Conservation (phyloP, 2,329 filamentous ascomycete species). For the Claviceps citrina region DNA sequence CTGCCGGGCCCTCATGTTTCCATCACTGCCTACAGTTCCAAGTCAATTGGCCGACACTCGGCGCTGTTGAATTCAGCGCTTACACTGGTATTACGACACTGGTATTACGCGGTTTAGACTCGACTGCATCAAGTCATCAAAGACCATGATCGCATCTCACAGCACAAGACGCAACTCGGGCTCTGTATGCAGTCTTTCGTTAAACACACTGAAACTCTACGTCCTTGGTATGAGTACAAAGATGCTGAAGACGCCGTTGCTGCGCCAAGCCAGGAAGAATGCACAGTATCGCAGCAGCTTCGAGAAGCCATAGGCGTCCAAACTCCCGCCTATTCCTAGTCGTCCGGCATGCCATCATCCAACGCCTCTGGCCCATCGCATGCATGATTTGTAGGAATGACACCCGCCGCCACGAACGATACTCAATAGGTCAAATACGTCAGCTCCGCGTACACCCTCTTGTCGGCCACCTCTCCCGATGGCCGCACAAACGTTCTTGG, state of each 20-base stretch:
- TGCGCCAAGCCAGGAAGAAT: slow-evolving; percentile 48
- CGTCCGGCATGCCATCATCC: too few species aligned
- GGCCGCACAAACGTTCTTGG: too few species aligned
- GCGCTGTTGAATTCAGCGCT: slow-evolving; percentile 51
- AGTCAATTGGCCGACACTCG: slow-evolving; percentile 45
- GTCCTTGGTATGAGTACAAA: slow-evolving; percentile 63
- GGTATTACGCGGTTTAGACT: slow-evolving; percentile 32
- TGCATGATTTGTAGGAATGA: too few species aligned
- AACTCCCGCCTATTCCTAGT: too few species aligned
- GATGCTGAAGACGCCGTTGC: slow-evolving; percentile 55
- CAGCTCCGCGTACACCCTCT: too few species aligned
- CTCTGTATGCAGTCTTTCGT: slow-evolving; percentile 51
- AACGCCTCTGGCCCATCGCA: too few species aligned
- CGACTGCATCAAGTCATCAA: slow-evolving; percentile 4
- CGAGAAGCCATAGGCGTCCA: too few species aligned
- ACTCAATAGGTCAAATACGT: too few species aligned
- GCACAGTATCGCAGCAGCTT: too few species aligned
- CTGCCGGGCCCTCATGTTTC: slow-evolving; percentile 30
- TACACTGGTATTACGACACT: slow-evolving; percentile 43
- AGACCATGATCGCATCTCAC: slow-evolving; percentile 29
- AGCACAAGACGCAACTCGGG: slow-evolving; percentile 45
- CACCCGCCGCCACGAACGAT: too few species aligned
- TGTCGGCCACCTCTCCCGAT: too few species aligned
- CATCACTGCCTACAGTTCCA: slow-evolving; percentile 50
- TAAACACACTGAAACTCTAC: slow-evolving; percentile 56